phyloP scores from a whole-genome alignment of 169 alveolate genomes.

The Eimeria zaria region DNA sequence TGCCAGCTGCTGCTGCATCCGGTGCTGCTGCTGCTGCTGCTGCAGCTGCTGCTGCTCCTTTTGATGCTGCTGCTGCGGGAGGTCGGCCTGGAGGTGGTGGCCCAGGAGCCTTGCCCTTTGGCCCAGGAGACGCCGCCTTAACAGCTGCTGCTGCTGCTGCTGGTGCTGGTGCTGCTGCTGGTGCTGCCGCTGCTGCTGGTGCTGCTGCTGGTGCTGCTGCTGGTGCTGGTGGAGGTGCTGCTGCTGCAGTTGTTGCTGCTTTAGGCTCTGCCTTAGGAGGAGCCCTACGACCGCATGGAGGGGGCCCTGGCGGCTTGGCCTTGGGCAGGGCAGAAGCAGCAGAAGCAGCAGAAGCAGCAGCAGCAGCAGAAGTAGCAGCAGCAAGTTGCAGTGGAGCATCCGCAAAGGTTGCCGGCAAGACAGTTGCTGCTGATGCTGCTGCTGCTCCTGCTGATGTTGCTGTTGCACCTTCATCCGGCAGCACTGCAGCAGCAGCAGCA shows the following conservation, averaged over 20 bases:
- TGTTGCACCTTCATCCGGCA: neutral
- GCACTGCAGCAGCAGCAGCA: constrained; percentile 4
- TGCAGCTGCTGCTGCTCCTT: neutral
- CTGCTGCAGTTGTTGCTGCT: neutral
- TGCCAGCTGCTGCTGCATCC: neutral
- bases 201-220: too few species aligned
- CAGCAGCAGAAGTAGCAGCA: too few species aligned
- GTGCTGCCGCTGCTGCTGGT: too few species aligned
- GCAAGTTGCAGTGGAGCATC: neutral
- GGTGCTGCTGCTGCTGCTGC: constrained; percentile 39
- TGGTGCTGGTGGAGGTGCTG: too few species aligned
- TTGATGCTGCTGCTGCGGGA: neutral
- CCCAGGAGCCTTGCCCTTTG: constrained; percentile 40
- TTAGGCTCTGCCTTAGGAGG: neutral
- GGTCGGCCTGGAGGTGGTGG: constrained; percentile 39
- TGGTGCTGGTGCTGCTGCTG: too few species aligned
- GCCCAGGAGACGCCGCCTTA: constrained; percentile 9
- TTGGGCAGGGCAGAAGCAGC: constrained; percentile 7
- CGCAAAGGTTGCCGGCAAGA: neutral
- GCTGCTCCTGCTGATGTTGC: neutral
- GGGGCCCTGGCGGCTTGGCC: constrained; percentile 49
- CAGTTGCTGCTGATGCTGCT: constrained; percentile 8
- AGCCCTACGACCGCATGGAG: neutral
- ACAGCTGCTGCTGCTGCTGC: constrained; percentile 29
- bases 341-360: too few species aligned